phyloP scores from a whole-genome alignment of 192 early-diverging fungal genomes.

The Gonapodya sp. region DNA sequence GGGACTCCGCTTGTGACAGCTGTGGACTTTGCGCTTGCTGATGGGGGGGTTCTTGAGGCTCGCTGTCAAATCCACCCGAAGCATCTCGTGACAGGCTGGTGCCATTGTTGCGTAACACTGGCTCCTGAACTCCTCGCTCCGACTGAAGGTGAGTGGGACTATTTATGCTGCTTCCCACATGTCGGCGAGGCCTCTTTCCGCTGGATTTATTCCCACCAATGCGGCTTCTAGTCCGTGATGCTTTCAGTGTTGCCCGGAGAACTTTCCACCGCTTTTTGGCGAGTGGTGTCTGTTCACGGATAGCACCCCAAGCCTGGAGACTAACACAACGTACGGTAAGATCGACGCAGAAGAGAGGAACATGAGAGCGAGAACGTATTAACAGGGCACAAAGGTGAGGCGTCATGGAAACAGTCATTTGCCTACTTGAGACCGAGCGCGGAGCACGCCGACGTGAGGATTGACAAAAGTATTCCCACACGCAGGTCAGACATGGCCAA shows the following conservation, averaged over 20 bases:
- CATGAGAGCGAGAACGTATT: too few relatives aligned
- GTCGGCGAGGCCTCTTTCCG: neutral
- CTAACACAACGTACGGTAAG: too few relatives aligned
- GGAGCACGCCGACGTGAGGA: neutral
- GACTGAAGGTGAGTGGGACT: neutral
- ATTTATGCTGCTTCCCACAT: neutral
- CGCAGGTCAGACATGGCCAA: neutral
- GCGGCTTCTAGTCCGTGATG: neutral
- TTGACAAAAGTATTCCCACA: neutral
- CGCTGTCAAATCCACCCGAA: neutral
- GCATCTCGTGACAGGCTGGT: neutral
- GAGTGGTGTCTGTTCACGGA: neutral
- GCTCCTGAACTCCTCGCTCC: neutral
- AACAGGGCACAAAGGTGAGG: too few relatives aligned
- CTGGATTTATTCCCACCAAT: neutral
- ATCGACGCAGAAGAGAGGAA: too few relatives aligned
- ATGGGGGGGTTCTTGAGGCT: neutral
- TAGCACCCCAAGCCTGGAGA: neutral
- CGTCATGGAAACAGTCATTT: too few relatives aligned
- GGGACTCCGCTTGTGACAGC: neutral
- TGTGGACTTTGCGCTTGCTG: neutral
- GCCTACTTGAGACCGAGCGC: neutral
- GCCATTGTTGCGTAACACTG: neutral
- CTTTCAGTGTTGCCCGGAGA: neutral
- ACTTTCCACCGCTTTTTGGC: neutral